Evolutionary conservation across 2,329 filamentous ascomycete genomes (phyloP), one percentile per base, ranked within the genome.

Genomic region (Trichophaea hybrida): DNA sequence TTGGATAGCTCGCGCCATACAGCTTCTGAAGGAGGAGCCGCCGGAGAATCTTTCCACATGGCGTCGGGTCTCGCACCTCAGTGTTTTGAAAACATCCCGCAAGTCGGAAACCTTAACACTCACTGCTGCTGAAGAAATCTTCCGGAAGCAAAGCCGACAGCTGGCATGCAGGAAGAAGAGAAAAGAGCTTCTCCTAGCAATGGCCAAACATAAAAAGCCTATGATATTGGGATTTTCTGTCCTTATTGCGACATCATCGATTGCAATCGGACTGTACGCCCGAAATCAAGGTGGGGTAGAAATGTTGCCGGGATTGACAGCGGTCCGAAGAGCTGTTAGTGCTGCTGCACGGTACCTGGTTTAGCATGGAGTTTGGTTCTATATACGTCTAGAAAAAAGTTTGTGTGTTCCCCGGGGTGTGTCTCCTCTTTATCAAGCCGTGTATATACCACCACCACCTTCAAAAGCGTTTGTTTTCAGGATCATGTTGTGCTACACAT

Each of bases 21-120:
- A 70, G 33, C 77, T 97, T 0, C 85, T 85, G 70, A 71, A 77
- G 5, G 69, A 72, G 1, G 75, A 86, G 66, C 91, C 90, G 1
- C 93, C 91, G 0, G 80, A 88, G 66, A 76, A 75, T 0, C 75
- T 98, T 5, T 78, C 77, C 38, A 77, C 79, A 5, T 97, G 90
- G 89, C 75, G 76, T 62, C 73, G 73, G 13, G 84, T 98, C 61
- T 89, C 89, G 2, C 71, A 72, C 5, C 80, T 80, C 61, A 96
- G 90, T 70, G 88, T 88, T 6, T 78, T 98, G 56, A 96, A 94
- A 72, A 95, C 90, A 1, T 86, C 86, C 0, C 77, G 80, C 10
- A 79, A 68, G 69, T 76, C 53, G 70, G 74, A 48, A 71, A 71
- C 40, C 75, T 49, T 57, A 35, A 58, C 43, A 10, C 72, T 87